These are phyloP conservation scores for Exophiala lecanii-corni DNA, from an alignment of 2,329 filamentous ascomycete species.

Conservation along the genomic window DNA sequence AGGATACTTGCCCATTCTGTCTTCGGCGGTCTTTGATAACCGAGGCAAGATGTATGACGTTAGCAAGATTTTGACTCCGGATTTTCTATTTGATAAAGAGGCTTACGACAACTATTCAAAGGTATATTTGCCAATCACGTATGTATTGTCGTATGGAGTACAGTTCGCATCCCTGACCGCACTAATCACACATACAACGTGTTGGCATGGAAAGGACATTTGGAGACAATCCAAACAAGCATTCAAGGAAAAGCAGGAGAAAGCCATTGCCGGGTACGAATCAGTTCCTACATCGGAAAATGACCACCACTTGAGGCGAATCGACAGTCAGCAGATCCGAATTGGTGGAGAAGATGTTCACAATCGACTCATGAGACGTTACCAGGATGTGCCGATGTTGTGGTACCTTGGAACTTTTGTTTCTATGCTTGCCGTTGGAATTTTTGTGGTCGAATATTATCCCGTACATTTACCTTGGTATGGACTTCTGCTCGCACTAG, in stretches of 20 bases:
- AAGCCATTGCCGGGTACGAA: conserved; percentile 51
- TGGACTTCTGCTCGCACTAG: conserved; percentile 71
- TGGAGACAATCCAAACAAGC: conserved; percentile 70
- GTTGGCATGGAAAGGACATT: conserved; percentile 82
- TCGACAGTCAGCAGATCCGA: conserved; percentile 15
- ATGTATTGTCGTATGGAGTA: conserved; percentile 78
- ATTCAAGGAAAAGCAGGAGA: conserved; percentile 56
- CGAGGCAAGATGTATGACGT: conserved; percentile 76
- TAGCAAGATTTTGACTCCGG: conserved; percentile 68
- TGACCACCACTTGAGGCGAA: conserved; percentile 5
- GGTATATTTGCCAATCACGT: conserved; percentile 81
- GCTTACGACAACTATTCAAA: conserved; percentile 78
- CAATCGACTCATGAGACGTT: conserved; percentile 75
- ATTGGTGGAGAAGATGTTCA: conserved; percentile 71
- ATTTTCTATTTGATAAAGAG: conserved; percentile 71
- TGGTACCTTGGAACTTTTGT: conserved; percentile 78
- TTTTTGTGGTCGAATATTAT: conserved; percentile 80
- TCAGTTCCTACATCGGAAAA: conserved; percentile 39
- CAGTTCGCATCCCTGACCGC: conserved; percentile 80
- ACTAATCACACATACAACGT: conserved; percentile 72
- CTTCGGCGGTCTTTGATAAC: conserved; percentile 80
- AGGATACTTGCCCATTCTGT: conserved; percentile 81
- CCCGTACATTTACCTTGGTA: conserved; percentile 84
- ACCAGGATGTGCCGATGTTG: conserved; percentile 72
- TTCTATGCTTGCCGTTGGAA: conserved; percentile 71